Base-by-base conservation (phyloP, 495 filamentous ascomycete genomes). In the Recurvomyces mirabilis region DNA sequence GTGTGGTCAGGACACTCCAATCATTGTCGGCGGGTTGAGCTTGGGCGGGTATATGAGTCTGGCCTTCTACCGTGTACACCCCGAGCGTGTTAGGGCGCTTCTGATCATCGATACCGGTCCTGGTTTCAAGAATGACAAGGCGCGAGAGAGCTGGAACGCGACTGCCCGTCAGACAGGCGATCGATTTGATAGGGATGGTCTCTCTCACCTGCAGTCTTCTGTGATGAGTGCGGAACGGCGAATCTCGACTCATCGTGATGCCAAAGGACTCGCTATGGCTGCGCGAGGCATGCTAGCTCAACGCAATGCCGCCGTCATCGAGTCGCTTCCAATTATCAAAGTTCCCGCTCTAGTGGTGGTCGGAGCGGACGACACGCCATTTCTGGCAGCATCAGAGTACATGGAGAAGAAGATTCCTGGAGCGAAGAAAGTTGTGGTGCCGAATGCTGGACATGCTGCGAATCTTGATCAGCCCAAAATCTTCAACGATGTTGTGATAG, bases 21-120 rank as follows among this genome's bases (percentile, higher is more conserved):
- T 43, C 5, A 48, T 55, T n/a, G 43, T 55, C 10, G 52, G 52
- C 11, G 52, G 52, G 3, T 32, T 55, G 36, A 51, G 46, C 21
- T 38, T 55, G 29, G 52, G 52, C 19, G 52, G 52, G 12, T 55
- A 55, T 35, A 55, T 52, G 48, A 51, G 46, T 22, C 33, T 53
- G 19, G 52, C 52, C 14, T 55, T 52, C 48, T 52, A 55, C 33
- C 52, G 43, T 25, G 25, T 33, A 9, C 48, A 55, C 24, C 37
- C 49, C 4, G 7, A 42, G 21, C 37, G 52, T 4, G 43, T 48
- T 2, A 31, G 35, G 25, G 38, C 30, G 15, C 38, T 55, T 4
- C 26, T 55, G n/a, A 55, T 55, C 31, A 55, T 55, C 36, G 52
- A 55, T 24, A 55, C 52, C 21, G 52, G 52, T n/a, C 52, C 52